Percentiles rank a stretch among this genome's conserved stretches.
phyloP scores from a whole-genome alignment of 1,284 basidiomycete species.

The Lentinula novae-zelandiae region DNA sequence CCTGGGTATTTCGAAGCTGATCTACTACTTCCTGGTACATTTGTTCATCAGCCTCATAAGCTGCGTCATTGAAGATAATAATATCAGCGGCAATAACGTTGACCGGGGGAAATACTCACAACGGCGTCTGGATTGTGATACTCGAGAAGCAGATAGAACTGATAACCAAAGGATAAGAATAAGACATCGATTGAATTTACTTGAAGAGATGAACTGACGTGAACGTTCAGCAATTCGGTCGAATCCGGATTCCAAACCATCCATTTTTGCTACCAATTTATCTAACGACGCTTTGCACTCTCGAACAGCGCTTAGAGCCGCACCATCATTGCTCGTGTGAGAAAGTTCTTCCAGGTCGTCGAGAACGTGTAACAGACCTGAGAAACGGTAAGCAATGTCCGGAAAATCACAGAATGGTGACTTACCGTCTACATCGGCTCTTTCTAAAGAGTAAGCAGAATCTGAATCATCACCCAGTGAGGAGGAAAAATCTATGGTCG shows the following conservation, averaged over 20 bases:
- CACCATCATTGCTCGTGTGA: constrained; percentile 37
- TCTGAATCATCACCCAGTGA: constrained; percentile 43
- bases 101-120: constrained; percentile 41
- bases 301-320: constrained; percentile 51
- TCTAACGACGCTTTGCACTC: constrained; percentile 61
- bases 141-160: constrained; percentile 73
- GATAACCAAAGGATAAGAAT: constrained; percentile 1
- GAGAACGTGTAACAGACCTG: constrained; percentile 61
- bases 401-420: constrained; percentile 1
- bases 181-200: neutral
- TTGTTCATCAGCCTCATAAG: constrained; percentile 64
- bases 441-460: constrained; percentile 58
- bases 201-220: constrained; percentile 42
- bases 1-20: constrained; percentile 54
- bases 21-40: constrained; percentile 67
- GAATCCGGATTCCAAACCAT: constrained; percentile 70
- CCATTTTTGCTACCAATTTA: constrained; percentile 71
- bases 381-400: constrained; percentile 5
- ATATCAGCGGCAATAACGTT: constrained; percentile 7
- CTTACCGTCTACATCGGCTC: constrained; percentile 72
- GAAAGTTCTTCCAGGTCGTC: constrained; percentile 63
- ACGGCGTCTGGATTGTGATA: constrained; percentile 62
- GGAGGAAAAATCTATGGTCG: constrained; percentile 74
- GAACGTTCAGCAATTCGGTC: constrained; percentile 79
- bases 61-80: constrained; percentile 29